Evolutionary conservation across 2,329 filamentous ascomycete genomes (phyloP), one percentile per base, ranked within the genome.

Genomic region (Colletotrichum tabaci): DNA sequence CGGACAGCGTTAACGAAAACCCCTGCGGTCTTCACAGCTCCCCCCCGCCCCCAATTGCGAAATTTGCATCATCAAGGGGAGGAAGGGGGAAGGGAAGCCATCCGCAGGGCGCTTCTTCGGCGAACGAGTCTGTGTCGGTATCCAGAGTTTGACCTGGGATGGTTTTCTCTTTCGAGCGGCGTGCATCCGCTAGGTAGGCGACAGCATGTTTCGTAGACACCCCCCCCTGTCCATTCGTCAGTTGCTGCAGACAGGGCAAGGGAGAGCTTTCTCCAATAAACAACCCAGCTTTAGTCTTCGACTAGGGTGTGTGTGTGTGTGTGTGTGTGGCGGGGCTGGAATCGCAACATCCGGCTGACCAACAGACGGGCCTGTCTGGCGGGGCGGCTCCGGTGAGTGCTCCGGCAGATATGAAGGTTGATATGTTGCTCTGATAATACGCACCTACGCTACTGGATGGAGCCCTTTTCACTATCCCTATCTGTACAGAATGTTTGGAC

Each of bases 141-240:
- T 57, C 61, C 58, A 64, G 44, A 35, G 23, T 56, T 30, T 21
- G 30, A 42, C 23, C 40, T 67, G 62, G 53, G 55, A 57, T n/a
- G 57, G 3, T 56, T 50, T 71, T 64, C 63, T 62, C 49, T 52
- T 71, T 71, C 35, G 63, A 61, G 67, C 67, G 40, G 56, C 63
- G 49, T 71, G 67, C 67, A 71, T 71, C 42, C 57, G 63, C 56
- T 61, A 61, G 56, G 49, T 61, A 26, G 57, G 61, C 50, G 44
- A 49, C 38, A 56, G 67, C 42, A 50, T 57, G 56, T 71, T 67
- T 66, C 63, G 56, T 15, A 26, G 35, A 42, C 49, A 30, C 63
- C 62, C 63, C 26, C 26, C 67, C 67, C 42, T 58, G 60, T 42
- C 21, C 42, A 23, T 38, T 46, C 40, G 56, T 21, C 30, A 64